These are phyloP conservation scores for Tetradesmus lagerheimii DNA, from an alignment of 139 green algal species.

Conservation along the genomic window DNA sequence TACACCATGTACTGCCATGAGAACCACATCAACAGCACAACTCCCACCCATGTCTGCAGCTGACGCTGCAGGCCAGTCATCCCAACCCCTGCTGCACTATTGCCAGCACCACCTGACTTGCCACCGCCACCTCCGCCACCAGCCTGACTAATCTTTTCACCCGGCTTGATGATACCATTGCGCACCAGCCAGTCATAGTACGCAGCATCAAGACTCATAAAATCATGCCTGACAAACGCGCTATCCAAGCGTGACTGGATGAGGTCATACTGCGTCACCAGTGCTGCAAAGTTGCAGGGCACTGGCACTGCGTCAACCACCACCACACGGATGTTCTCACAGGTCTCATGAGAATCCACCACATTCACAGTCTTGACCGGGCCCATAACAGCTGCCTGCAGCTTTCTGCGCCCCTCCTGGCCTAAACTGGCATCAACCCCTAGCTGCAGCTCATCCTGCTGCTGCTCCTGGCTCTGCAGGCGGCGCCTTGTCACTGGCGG, in stretches of 20 bases:
- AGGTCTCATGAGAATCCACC: constrained; percentile 31
- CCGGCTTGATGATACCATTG: constrained; percentile 7
- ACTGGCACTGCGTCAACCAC: constrained; percentile 30
- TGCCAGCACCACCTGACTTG: not conserved
- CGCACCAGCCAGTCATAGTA: constrained; percentile 36
- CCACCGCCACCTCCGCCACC: not conserved
- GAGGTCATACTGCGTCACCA: constrained; percentile 9
- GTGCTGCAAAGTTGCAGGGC: constrained; percentile 24
- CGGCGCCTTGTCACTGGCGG: not conserved
- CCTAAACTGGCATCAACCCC: not conserved
- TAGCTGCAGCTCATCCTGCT: not conserved
- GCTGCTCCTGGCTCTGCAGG: not conserved
- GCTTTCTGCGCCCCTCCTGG: not conserved
- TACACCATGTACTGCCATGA: not conserved
- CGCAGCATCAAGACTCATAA: not conserved
- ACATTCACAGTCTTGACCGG: not conserved
- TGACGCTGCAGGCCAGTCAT: not conserved
- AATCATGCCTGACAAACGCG: not conserved
- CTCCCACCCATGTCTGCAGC: not conserved
- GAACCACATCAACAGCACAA: not conserved
- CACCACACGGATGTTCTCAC: constrained; percentile 37
- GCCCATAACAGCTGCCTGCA: not conserved
- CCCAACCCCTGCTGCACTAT: not conserved
- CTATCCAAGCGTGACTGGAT: not conserved
- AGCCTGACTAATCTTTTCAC: not conserved